Conservation (phyloP, 345 rosid genomes). For the Dovyalis caffra region DNA sequence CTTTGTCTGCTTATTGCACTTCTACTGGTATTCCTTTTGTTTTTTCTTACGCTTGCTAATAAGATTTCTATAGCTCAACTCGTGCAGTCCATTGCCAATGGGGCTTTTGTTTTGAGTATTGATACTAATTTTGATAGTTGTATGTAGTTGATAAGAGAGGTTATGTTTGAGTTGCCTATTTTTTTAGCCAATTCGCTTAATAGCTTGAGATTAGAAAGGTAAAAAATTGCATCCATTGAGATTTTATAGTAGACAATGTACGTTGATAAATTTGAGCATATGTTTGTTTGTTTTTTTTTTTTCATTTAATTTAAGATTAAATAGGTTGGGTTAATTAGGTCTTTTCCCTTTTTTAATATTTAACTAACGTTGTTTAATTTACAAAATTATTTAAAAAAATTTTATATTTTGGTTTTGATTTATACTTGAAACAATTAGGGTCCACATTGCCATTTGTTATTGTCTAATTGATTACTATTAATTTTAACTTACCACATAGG, state of each 20-base stretch:
- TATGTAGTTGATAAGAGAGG: slow-evolving; percentile 28
- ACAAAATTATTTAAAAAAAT: no score
- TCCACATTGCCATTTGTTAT: no score
- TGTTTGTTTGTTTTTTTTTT: no score
- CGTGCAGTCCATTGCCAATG: slow-evolving; percentile 36
- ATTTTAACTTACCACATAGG: no score
- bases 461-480: no score
- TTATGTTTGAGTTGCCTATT: slow-evolving; percentile 27
- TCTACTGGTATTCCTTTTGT: slow-evolving; percentile 28
- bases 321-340: no score
- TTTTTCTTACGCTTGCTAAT: slow-evolving; percentile 23
- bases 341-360: no score
- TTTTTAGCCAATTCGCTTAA: slow-evolving; percentile 27
- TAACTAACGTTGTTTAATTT: no score
- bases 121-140: slow-evolving; percentile 31
- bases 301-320: no score
- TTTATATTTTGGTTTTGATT: no score
- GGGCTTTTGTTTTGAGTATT: slow-evolving; percentile 31
- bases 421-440: no score
- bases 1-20: slow-evolving; percentile 29
- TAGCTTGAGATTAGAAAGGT: slow-evolving; percentile 31
- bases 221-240: slow-evolving; percentile 32
- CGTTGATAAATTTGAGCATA: no score
- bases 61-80: slow-evolving; percentile 32
- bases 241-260: slow-evolving; percentile 30